Evolutionary conservation across 2,329 filamentous ascomycete species (phyloP).

Genomic region (Aspergillus alliaceus): DNA sequence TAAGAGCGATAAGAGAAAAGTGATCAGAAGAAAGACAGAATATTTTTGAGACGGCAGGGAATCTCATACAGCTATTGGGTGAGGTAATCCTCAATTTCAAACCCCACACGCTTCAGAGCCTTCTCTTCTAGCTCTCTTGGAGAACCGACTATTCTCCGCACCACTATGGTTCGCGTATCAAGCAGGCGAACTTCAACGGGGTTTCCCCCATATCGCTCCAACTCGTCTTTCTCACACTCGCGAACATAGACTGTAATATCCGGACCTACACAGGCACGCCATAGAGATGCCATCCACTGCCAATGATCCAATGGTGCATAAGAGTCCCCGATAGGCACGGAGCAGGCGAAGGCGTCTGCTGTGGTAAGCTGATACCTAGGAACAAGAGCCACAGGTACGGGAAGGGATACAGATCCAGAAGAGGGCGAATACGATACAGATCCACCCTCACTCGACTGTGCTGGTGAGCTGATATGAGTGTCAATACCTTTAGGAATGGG

Average conservation of each 20-base stretch:
- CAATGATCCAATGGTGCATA: slow-evolving; percentile 89
- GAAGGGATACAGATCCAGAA: slow-evolving; percentile 13
- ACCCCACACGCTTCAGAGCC: slow-evolving; percentile 72
- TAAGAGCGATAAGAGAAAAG: not conserved
- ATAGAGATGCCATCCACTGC: slow-evolving; percentile 95
- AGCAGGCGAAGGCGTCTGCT: slow-evolving; percentile 72
- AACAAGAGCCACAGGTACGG: slow-evolving; percentile 71
- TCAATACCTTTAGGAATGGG: slow-evolving; percentile 32
- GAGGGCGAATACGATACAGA: slow-evolving; percentile 24
- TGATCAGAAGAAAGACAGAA: not conserved
- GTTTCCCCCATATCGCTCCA: slow-evolving; percentile 41
- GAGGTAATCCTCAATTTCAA: slow-evolving; percentile 79
- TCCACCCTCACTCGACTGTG: slow-evolving; percentile 26
- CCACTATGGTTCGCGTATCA: slow-evolving; percentile 52
- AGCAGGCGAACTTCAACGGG: slow-evolving; percentile 58
- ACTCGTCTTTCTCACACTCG: slow-evolving; percentile 41
- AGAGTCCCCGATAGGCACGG: slow-evolving; percentile 71
- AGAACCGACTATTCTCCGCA: slow-evolving; percentile 46
- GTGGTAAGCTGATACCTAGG: slow-evolving; percentile 77
- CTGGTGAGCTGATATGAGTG: slow-evolving; percentile 32
- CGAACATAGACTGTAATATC: slow-evolving; percentile 58
- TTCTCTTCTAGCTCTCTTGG: slow-evolving; percentile 60
- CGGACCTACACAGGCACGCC: slow-evolving; percentile 80
- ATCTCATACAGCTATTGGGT: slow-evolving; percentile 30
- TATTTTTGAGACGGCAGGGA: slow-evolving; percentile 3